Conservation (phyloP, 2,329 filamentous ascomycete genomes). For the Phaeosphaeriaceae sp. region DNA sequence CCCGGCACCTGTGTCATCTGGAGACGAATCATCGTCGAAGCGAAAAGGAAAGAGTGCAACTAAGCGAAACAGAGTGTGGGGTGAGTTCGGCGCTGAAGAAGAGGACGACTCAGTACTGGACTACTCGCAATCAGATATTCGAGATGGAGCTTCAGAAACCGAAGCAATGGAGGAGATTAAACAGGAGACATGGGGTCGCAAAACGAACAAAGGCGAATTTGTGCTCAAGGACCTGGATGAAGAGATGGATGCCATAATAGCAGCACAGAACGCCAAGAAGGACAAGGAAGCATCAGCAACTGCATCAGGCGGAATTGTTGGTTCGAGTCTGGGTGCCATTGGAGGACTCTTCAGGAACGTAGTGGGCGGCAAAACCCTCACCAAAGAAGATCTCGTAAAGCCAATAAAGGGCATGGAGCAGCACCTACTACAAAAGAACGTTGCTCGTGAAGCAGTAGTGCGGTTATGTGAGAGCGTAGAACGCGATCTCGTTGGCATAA, state of each 20-base stretch:
- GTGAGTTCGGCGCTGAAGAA: constrained; percentile 87
- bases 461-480: constrained; percentile 91
- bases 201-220: constrained; percentile 87
- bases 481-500: constrained; percentile 85
- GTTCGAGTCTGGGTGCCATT: constrained; percentile 80
- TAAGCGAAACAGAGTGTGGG: constrained; percentile 93
- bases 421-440: constrained; percentile 92
- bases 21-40: constrained; percentile 72
- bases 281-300: constrained; percentile 28
- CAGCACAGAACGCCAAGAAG: constrained; percentile 71
- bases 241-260: constrained; percentile 88
- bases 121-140: constrained; percentile 74
- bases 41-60: constrained; percentile 65
- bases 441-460: constrained; percentile 90
- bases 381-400: constrained; percentile 86
- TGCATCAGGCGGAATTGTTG: constrained; percentile 68
- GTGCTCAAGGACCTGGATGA: constrained; percentile 92
- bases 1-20: constrained; percentile 74
- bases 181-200: constrained; percentile 81
- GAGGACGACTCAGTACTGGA: constrained; percentile 80
- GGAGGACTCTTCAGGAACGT: constrained; percentile 92
- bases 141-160: constrained; percentile 56
- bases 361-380: constrained; percentile 90
- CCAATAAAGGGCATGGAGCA: constrained; percentile 96
- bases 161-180: constrained; percentile 76